phyloP scores from a whole-genome alignment of 1,284 basidiomycete genomes.

The Neotropicomus parvogracilis region DNA sequence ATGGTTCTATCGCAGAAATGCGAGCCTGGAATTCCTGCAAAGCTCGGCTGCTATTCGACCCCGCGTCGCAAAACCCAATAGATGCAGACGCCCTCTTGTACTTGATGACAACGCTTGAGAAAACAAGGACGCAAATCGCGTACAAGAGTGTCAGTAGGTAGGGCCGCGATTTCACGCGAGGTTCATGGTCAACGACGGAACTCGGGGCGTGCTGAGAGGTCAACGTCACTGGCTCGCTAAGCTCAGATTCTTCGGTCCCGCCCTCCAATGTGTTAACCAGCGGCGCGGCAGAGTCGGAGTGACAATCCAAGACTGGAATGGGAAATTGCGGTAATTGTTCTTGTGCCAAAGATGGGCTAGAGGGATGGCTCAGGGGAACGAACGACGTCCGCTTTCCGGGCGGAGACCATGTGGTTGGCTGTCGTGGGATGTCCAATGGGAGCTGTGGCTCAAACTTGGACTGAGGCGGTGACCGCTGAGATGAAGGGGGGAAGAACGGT shows the following conservation, averaged over 20 bases:
- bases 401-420: conserved; percentile 16
- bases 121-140: conserved; percentile 36
- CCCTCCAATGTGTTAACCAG: conserved; percentile 20
- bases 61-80: conserved; percentile 82
- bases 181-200: conserved; percentile 23
- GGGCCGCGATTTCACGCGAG: conserved; percentile 18
- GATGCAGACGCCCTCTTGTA: conserved; percentile 66
- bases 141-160: conserved; percentile 40
- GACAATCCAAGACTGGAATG: conserved; percentile 9
- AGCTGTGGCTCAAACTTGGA: conserved; percentile 58
- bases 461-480: conserved; percentile 37
- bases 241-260: conserved; percentile 9
- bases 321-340: conserved; percentile 11
- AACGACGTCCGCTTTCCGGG: conserved; percentile 15
- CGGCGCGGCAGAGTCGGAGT: conserved; percentile 20
- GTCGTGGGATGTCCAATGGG: conserved; percentile 36
- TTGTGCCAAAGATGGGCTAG: conserved; percentile 7
- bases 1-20: conserved; percentile 51
- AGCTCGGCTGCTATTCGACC: conserved; percentile 57
- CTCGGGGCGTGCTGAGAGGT: conserved; percentile 40
- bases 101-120: conserved; percentile 42
- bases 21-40: conserved; percentile 48
- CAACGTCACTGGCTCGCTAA: conserved; percentile 23
- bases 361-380: conserved; percentile 16
- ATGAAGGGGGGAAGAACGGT: conserved; percentile 11